These are phyloP conservation scores for Solanum ossicruentum DNA, from an alignment of 257 asterid species.

Conservation along the genomic window DNA sequence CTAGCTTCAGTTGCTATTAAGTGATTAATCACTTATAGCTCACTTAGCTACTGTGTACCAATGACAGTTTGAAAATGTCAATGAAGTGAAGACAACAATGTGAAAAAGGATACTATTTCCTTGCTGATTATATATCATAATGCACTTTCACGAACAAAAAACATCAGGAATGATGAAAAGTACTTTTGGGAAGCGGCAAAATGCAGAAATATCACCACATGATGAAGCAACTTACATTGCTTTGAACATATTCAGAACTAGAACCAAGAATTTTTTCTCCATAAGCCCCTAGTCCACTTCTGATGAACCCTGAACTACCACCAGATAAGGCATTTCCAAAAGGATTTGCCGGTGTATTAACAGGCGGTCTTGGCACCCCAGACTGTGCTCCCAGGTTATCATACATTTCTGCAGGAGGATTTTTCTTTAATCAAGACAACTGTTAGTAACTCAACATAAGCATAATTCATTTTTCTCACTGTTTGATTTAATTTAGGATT, in stretches of 20 bases:
- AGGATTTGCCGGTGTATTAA: neutral
- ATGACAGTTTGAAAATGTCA: neutral
- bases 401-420: neutral
- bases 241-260: slow-evolving; percentile 10
- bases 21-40: neutral
- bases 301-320: slow-evolving; percentile 4
- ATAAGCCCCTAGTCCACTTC: slow-evolving; percentile 3
- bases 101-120: neutral
- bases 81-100: neutral
- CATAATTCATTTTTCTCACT: neutral
- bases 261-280: slow-evolving; percentile 10
- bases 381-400: neutral
- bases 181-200: neutral
- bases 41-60: neutral
- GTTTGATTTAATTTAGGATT: neutral
- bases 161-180: neutral
- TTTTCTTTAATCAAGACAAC: neutral
- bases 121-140: neutral
- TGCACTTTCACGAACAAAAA: neutral
- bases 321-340: slow-evolving; percentile 3
- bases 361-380: neutral
- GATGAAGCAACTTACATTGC: neutral
- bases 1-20: neutral
- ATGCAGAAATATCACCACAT: neutral
- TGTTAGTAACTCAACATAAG: neutral